phyloP scores from a whole-genome alignment of 2,329 filamentous ascomycete species.

The Aspergillus thermomutatus region DNA sequence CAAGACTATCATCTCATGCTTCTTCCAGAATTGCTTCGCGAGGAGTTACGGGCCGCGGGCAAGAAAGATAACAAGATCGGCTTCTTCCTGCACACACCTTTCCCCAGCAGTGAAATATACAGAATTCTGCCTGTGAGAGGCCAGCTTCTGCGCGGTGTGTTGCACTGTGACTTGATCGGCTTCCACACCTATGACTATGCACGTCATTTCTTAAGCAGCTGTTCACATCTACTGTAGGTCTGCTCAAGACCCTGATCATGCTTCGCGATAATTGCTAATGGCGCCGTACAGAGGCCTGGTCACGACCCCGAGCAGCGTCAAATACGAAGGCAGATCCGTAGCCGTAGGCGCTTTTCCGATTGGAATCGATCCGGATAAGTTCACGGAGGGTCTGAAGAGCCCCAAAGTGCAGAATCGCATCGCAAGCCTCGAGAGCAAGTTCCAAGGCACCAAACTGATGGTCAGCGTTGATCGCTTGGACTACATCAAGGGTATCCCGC shows the following conservation, averaged over 20 bases:
- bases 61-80: constrained; percentile 96
- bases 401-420: constrained; percentile 82
- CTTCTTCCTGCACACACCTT: constrained; percentile 97
- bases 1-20: constrained; percentile 99
- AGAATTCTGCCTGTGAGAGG: constrained; percentile 90
- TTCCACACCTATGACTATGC: constrained; percentile 99
- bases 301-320: constrained; percentile 86
- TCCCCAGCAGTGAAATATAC: constrained; percentile 96
- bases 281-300: constrained; percentile 32
- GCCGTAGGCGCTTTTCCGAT: constrained; percentile 91
- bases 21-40: constrained; percentile 88
- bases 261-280: constrained; percentile 10
- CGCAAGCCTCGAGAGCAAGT: constrained; percentile 74
- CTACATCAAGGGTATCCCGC: constrained; percentile 96
- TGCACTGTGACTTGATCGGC: constrained; percentile 92
- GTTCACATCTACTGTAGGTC: constrained; percentile 74
- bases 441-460: constrained; percentile 88
- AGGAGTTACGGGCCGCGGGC: constrained; percentile 66
- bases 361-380: constrained; percentile 93
- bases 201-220: constrained; percentile 94
- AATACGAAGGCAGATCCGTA: constrained; percentile 79
- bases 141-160: constrained; percentile 77
- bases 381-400: constrained; percentile 78
- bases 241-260: not conserved
- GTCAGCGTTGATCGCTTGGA: constrained; percentile 92